These are phyloP conservation scores for Fusarium sp. DNA, from an alignment of 2,329 filamentous ascomycete species.

Conservation along the genomic window DNA sequence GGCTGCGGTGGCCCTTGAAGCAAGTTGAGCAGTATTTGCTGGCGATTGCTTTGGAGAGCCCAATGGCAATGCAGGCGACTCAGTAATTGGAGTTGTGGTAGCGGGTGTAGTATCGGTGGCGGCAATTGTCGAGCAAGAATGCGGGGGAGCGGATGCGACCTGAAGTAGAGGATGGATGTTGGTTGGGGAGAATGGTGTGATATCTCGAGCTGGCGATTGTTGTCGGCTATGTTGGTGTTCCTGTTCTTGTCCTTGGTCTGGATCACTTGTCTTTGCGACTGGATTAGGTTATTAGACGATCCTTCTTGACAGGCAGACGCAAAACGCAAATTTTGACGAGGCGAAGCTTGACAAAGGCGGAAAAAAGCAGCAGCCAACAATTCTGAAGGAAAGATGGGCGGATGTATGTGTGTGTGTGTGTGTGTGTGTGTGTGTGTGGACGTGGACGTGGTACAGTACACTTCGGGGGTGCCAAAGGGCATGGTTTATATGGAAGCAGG, in stretches of 20 bases:
- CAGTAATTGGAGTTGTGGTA: slow-evolving; percentile 22
- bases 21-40: slow-evolving; percentile 12
- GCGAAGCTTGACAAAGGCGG: neutral
- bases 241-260: slow-evolving; percentile 12
- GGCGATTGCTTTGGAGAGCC: slow-evolving; percentile 7
- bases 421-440: neutral
- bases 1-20: slow-evolving; percentile 33
- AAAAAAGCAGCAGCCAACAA: slow-evolving; percentile 13
- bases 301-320: neutral
- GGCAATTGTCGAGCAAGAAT: slow-evolving; percentile 37
- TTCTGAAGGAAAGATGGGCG: slow-evolving; percentile 6
- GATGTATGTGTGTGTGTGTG: neutral
- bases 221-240: neutral
- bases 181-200: slow-evolving; percentile 35
- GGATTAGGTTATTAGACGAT: slow-evolving; percentile 3
- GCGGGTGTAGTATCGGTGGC: slow-evolving; percentile 26
- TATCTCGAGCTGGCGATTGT: slow-evolving; percentile 26
- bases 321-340: slow-evolving; percentile 8
- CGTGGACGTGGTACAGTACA: slow-evolving; percentile 16
- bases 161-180: slow-evolving; percentile 39
- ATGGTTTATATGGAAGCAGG: slow-evolving; percentile 28
- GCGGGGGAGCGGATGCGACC: slow-evolving; percentile 33
- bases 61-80: slow-evolving; percentile 20
- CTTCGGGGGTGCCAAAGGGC: slow-evolving; percentile 10
- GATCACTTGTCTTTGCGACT: slow-evolving; percentile 24